A percentile compares a stretch with the other conserved stretches of the same genome.
These are phyloP conservation scores for Stenocarpella maydis DNA, from an alignment of 2,329 filamentous ascomycete species.

Conservation along the genomic window DNA sequence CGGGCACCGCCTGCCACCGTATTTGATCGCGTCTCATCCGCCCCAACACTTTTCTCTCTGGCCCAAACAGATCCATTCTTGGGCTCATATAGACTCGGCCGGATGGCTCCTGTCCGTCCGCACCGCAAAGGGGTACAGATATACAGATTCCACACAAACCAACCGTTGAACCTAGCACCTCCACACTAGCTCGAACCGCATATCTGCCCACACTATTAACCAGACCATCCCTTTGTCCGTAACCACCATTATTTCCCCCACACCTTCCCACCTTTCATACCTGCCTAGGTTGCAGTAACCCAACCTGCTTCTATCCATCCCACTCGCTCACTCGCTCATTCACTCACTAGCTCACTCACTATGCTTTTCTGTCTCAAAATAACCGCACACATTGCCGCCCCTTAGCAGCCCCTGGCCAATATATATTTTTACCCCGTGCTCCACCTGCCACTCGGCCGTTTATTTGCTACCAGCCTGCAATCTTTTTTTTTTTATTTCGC, in stretches of 20 bases:
- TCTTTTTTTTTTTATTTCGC: neutral
- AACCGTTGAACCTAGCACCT: conserved; percentile 24
- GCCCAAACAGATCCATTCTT: conserved; percentile 31
- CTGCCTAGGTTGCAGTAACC: too few relatives aligned
- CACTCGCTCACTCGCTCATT: neutral
- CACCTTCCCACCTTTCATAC: neutral
- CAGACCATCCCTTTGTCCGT: neutral
- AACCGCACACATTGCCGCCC: neutral
- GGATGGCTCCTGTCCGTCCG: conserved; percentile 32
- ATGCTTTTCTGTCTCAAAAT: neutral
- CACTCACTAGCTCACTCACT: neutral
- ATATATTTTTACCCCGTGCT: neutral
- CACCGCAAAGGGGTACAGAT: conserved; percentile 34
- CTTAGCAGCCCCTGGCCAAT: conserved; percentile 3
- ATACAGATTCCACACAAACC: conserved; percentile 28
- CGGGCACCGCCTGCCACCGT: conserved; percentile 7
- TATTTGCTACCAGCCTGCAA: conserved; percentile 12
- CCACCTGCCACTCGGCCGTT: conserved; percentile 4
- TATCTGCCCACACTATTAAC: neutral
- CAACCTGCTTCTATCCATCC: neutral
- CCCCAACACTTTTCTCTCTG: conserved; percentile 28
- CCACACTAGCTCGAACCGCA: conserved; percentile 6
- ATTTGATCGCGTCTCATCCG: neutral
- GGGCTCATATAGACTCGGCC: conserved; percentile 26
- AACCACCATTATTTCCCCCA: neutral